Evolutionary conservation across 2,329 filamentous ascomycete species (phyloP).

Genomic region (Stagonosporopsis tanaceti): DNA sequence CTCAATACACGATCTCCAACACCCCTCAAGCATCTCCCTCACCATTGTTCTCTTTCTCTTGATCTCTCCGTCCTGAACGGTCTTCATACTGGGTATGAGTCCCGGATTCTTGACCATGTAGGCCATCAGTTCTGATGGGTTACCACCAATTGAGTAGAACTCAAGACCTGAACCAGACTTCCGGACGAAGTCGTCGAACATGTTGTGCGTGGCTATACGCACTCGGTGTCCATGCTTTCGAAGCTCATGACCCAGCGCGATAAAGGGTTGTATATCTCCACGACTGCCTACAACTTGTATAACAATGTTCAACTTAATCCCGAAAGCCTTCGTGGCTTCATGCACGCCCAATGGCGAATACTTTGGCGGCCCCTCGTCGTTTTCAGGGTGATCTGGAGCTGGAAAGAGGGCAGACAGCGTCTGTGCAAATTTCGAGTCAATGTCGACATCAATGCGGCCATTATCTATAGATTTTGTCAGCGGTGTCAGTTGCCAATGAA

Average conservation of each 20-base stretch:
- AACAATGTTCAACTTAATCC: conserved; percentile 57
- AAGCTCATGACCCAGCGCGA: conserved; percentile 61
- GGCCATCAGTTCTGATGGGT: conserved; percentile 55
- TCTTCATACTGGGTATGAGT: conserved; percentile 34
- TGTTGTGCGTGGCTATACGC: conserved; percentile 33
- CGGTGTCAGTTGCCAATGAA: background rate
- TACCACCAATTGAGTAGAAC: conserved; percentile 44
- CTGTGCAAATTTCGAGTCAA: conserved; percentile 2
- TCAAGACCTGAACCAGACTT: conserved; percentile 38
- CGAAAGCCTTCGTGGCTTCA: background rate
- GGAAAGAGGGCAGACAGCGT: conserved; percentile 27
- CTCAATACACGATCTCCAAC: conserved; percentile 47
- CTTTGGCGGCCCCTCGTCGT: background rate
- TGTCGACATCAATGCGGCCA: conserved; percentile 9
- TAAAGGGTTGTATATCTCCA: conserved; percentile 67
- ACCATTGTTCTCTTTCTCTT: conserved; percentile 10
- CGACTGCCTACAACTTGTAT: conserved; percentile 64
- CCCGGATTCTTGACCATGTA: conserved; percentile 60
- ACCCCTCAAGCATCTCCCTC: conserved; percentile 31
- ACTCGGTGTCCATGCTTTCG: conserved; percentile 48
- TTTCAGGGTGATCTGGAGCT: background rate
- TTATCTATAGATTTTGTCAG: background rate
- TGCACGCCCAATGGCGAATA: background rate
- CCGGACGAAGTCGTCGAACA: conserved; percentile 24
- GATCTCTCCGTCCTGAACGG: conserved; percentile 42